These are phyloP conservation scores for Leishmania turanica DNA, from an alignment of 208 protist genomes.

Conservation along the genomic window DNA sequence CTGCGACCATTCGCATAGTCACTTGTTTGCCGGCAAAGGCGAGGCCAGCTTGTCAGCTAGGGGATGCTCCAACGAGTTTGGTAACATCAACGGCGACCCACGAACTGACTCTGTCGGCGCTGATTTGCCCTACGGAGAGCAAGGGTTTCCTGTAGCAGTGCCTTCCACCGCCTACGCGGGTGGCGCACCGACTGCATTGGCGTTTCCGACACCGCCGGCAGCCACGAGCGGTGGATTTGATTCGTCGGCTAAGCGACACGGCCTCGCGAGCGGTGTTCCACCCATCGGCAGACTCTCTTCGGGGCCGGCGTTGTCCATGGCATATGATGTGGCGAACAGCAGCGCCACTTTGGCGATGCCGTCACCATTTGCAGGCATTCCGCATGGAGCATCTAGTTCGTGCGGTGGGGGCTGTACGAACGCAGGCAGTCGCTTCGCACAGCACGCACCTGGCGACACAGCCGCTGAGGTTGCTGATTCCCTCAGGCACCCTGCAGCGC, in stretches of 20 bases:
- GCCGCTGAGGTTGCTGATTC: background rate
- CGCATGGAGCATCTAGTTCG: background rate
- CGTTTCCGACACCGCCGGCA: constrained; percentile 4
- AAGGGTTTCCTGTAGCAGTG: background rate
- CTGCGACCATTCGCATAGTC: background rate
- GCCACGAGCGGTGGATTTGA: background rate
- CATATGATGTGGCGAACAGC: background rate
- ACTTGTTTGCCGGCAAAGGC: background rate
- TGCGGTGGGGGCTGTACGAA: background rate
- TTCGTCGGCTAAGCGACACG: background rate
- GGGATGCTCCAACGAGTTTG: background rate
- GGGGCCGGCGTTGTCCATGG: background rate
- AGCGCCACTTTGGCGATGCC: background rate
- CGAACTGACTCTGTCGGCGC: background rate
- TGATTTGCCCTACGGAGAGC: background rate
- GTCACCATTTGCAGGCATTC: background rate
- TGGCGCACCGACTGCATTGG: background rate
- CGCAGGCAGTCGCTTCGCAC: background rate
- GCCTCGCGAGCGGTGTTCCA: too few relatives aligned
- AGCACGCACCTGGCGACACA: background rate
- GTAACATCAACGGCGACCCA: too few relatives aligned
- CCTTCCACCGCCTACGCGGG: background rate
- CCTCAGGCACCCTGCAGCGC: background rate
- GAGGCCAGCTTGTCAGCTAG: background rate
- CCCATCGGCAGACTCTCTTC: background rate